Evolutionary conservation across 2,329 filamentous ascomycete genomes (phyloP), one percentile per base, ranked within the genome.

Genomic region (Talaromyces sp.): DNA sequence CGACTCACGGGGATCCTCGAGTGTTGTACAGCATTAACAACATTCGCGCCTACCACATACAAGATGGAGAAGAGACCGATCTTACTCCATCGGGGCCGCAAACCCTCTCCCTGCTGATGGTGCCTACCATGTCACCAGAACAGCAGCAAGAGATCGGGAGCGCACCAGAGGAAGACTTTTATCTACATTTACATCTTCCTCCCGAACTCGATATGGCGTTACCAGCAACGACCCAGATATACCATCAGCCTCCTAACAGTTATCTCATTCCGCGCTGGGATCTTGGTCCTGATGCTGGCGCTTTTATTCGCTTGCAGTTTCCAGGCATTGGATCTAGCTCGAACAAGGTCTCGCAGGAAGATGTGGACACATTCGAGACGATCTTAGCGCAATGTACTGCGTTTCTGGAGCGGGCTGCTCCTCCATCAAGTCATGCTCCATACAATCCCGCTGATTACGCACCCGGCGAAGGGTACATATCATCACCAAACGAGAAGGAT

Each of bases 231-330:
- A 98, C 95, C 0, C 94, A 98, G 77, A 95, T 99, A 76, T 98
- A 97, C 80, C 93, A 97, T 77, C 92, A 98, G 79, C 93, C 93
- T 7, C 94, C 94, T 0, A 88, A 85, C 68, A 96, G 92, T 82
- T 98, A 98, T 75, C 83, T 98, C 56, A 97, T 99, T 67, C 95
- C 95, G 16, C 88, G 94, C 69, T 97, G 94, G 93, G 94, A 98
- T 73, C 82, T 97, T 16, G 93, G 92, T 3, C 91, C 90, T 1
- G 91, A 95, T 64, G 90, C 89, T 69, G 93, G 93, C 66, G 92
- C 93, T 19, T 98, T 98, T 75, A 97, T 94, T 22, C 86, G 93
- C 64, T 92, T 99, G 74, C 90, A 97, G 75, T 98, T 99, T 70
- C 93, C 93, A 0, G 76, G 84, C 2, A 81, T 90, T 27, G 91